Evolutionary conservation across 352 stramenopile species (phyloP), one percentile per base, ranked within the genome.

Genomic region (Phytopythium sindhum): DNA sequence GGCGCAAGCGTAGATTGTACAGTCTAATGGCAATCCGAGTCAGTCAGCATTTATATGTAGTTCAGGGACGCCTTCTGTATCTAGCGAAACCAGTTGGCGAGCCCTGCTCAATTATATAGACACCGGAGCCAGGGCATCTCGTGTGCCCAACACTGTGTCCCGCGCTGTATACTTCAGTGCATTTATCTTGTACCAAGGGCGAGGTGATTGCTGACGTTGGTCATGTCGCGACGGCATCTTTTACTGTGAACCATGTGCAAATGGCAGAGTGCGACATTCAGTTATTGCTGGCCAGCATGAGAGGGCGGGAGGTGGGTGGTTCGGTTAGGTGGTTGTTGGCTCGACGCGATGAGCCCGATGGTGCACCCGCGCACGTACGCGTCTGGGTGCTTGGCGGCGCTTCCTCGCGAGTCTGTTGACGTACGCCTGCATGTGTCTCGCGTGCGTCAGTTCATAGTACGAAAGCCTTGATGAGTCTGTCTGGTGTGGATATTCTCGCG

Each of bases 131-230:
- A 21, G 19, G 42, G 14, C 7, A 10, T 10, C 42, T 48, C 19
- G 5, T 12, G 33, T 10, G 10, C 33, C 14, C 33, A 14, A 39
- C 14, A 39, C 33, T 15, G 7, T 39, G 9, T 37, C 9, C 31
- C 4, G 10, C n/a, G n/a, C n/a, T n/a, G n/a, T n/a, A n/a, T n/a
- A n/a, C n/a, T n/a, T n/a, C n/a, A n/a, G n/a, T n/a, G n/a, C n/a
- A n/a, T n/a, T n/a, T n/a, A n/a, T n/a, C n/a, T n/a, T 45, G 39
- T 3, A 14, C 15, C 14, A 29, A 29, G 6, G n/a, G n/a, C 8
- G 44, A 51, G 11, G 24, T 23, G 48, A 55, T 55, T 55, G 48
- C 48, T 55, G 26, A 55, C 48, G 48, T 14, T 37, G 23, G 24
- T 33, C 47, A 54, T 35, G 47, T 54, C 47, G 47, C 47, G 47